These are phyloP conservation scores for Gaertneriomyces semiglobifer DNA, from an alignment of 192 early-diverging fungal species.

Conservation along the genomic window DNA sequence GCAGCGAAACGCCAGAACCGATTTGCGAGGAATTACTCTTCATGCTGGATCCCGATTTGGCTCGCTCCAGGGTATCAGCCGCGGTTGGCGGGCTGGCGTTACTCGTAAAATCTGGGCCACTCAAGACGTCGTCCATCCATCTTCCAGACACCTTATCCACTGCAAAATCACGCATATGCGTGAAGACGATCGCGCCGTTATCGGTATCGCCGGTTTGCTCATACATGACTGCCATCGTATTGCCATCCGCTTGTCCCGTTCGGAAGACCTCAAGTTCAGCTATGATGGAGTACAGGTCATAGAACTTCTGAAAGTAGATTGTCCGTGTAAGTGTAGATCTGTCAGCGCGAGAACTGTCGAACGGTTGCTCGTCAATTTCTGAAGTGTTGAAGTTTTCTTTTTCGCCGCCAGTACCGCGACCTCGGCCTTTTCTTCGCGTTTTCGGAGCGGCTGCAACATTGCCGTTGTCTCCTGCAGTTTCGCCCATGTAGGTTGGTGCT, in stretches of 20 bases:
- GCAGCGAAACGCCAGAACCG: too few relatives aligned
- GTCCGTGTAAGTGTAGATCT: not conserved
- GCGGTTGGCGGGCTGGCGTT: not conserved
- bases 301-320: conserved; percentile 52
- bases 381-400: not conserved
- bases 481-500: conserved; percentile 37
- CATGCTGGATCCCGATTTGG: not conserved
- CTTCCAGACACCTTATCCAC: conserved; percentile 13
- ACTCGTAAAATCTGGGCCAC: not conserved
- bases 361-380: conserved; percentile 1
- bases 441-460: not conserved
- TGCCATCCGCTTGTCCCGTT: not conserved
- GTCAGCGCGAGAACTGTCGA: not conserved
- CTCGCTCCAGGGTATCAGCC: not conserved
- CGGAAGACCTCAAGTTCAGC: conserved; percentile 53
- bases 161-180: conserved; percentile 42
- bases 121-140: conserved; percentile 22
- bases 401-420: not conserved
- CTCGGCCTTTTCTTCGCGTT: conserved; percentile 13
- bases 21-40: too few relatives aligned
- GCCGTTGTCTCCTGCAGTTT: not conserved
- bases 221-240: conserved; percentile 3
- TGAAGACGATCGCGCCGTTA: conserved; percentile 29
- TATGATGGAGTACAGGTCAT: conserved; percentile 47
- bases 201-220: conserved; percentile 22